Percentiles rank a stretch among this genome's conserved stretches.
phyloP scores from a whole-genome alignment of 352 stramenopile genomes.

The Phytophthora sojae region DNA sequence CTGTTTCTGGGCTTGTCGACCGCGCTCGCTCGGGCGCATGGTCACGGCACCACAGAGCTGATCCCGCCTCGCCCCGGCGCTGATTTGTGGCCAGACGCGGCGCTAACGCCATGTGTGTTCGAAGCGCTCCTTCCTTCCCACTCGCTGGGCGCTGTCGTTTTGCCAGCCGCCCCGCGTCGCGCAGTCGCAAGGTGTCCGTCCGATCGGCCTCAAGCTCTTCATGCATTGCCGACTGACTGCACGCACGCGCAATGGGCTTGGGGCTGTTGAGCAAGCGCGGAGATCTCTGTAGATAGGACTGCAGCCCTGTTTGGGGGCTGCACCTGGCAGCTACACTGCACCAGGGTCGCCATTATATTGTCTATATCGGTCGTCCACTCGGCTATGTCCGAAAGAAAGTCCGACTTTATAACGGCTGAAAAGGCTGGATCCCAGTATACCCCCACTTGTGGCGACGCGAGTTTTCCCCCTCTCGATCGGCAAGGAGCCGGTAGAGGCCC shows the following conservation, averaged over 20 bases:
- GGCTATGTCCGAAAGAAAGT: background rate
- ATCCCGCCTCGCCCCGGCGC: background rate
- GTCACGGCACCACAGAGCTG: background rate
- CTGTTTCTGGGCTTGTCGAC: background rate
- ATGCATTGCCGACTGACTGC: too few relatives aligned
- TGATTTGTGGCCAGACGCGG: constrained; percentile 13
- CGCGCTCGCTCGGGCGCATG: too few relatives aligned
- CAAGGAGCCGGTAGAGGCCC: constrained; percentile 12
- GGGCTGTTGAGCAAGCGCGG: too few relatives aligned
- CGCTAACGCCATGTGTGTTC: constrained; percentile 25
- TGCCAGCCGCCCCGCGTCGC: background rate
- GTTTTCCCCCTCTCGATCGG: background rate
- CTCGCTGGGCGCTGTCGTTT: constrained; percentile 1
- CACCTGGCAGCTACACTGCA: background rate
- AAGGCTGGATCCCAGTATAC: constrained; percentile 21
- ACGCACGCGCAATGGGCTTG: too few relatives aligned
- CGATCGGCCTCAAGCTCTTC: background rate
- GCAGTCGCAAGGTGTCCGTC: constrained; percentile 6
- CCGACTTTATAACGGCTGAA: constrained; percentile 16
- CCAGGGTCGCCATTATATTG: background rate
- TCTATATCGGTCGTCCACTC: background rate
- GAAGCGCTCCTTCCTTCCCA: background rate
- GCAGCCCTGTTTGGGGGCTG: background rate
- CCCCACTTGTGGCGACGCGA: background rate
- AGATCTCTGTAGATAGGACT: too few relatives aligned